Evolutionary conservation across 2,329 filamentous ascomycete genomes (phyloP).

Genomic region (Xylariaceae sp.): DNA sequence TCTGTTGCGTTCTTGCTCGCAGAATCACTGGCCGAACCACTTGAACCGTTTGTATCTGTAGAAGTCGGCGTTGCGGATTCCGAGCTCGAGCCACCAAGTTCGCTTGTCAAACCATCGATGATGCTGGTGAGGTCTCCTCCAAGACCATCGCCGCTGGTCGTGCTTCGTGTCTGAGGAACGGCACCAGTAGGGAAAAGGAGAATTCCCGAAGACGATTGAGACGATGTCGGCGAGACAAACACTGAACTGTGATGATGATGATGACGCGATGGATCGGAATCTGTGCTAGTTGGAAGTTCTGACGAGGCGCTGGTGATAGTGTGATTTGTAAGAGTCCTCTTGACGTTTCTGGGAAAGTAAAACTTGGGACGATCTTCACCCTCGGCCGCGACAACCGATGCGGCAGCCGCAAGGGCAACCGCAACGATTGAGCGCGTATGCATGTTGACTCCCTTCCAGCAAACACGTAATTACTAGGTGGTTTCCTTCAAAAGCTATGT

Average conservation of each 20-base stretch:
- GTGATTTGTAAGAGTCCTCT: constrained; percentile 35
- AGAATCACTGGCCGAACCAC: background rate
- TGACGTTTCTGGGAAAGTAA: constrained; percentile 42
- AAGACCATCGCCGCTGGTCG: constrained; percentile 20
- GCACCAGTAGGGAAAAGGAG: constrained; percentile 28
- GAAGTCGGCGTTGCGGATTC: too few relatives aligned
- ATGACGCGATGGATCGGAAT: constrained; percentile 17
- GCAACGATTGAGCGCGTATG: constrained; percentile 30
- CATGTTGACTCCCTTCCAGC: constrained; percentile 24
- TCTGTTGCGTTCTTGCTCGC: background rate
- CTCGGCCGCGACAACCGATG: constrained; percentile 35
- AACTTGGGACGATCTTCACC: constrained; percentile 36
- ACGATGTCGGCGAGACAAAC: constrained; percentile 1
- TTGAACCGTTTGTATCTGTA: background rate
- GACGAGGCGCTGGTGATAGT: constrained; percentile 29
- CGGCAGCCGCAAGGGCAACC: constrained; percentile 35
- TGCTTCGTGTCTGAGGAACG: constrained; percentile 17
- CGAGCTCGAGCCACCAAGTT: background rate
- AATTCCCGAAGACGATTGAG: constrained; percentile 24
- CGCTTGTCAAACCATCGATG: constrained; percentile 4
- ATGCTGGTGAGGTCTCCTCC: constrained; percentile 17
- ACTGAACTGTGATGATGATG: constrained; percentile 1
- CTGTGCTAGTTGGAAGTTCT: constrained; percentile 17
- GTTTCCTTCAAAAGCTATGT: constrained; percentile 8
- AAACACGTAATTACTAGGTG: constrained; percentile 17